These are phyloP conservation scores for Globisporangium iwayamae DNA, from an alignment of 352 stramenopile species.

Conservation along the genomic window DNA sequence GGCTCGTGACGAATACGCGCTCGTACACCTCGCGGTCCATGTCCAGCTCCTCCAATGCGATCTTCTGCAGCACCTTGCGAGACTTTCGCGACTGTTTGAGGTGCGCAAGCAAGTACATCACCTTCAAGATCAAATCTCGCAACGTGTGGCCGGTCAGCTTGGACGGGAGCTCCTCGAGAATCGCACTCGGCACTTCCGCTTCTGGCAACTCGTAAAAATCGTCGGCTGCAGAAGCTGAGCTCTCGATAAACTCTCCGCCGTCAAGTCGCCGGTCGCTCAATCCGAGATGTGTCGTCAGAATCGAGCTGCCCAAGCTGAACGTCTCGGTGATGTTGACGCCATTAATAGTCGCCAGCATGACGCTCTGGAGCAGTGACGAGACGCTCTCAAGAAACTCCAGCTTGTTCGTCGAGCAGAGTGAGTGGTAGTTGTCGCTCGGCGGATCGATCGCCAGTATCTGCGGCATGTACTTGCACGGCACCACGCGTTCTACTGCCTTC, in stretches of 20 bases:
- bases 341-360: conserved; percentile 66
- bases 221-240: conserved; percentile 19
- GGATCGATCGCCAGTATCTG: conserved; percentile 49
- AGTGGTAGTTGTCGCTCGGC: conserved; percentile 31
- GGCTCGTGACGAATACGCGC: conserved; percentile 37
- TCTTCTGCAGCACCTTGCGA: conserved; percentile 35
- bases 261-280: conserved; percentile 34
- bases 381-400: conserved; percentile 57
- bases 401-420: conserved; percentile 38
- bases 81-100: conserved; percentile 56
- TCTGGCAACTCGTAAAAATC: conserved; percentile 21
- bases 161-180: conserved; percentile 57
- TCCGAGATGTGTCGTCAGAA: conserved; percentile 16
- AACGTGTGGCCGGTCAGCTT: conserved; percentile 64
- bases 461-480: conserved; percentile 41
- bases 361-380: conserved; percentile 49
- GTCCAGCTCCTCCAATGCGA: conserved; percentile 48
- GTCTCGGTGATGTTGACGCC: conserved; percentile 28
- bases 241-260: conserved; percentile 38
- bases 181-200: conserved; percentile 31
- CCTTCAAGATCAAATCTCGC: conserved; percentile 60
- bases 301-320: conserved; percentile 25
- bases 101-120: conserved; percentile 61
- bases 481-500: conserved; percentile 34
- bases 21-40: conserved; percentile 38